Evolutionary conservation across 768 basidiomycete genomes (phyloP).

Genomic region (Termitomyces sp.): DNA sequence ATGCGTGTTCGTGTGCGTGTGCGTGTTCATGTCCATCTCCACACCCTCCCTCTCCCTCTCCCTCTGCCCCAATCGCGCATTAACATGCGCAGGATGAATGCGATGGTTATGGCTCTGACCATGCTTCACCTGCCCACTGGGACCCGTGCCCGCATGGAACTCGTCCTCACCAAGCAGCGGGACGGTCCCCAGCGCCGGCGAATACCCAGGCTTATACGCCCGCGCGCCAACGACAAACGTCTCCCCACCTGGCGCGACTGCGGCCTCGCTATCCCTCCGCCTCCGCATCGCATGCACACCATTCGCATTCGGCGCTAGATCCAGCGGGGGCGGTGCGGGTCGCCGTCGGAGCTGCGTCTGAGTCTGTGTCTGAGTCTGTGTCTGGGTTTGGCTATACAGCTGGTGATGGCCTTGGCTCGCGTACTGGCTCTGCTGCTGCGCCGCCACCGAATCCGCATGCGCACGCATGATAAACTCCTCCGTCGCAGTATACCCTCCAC

Average conservation of each 20-base stretch:
- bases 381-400: background rate
- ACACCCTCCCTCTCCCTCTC: background rate
- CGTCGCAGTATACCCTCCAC: constrained; percentile 58
- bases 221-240: constrained; percentile 17
- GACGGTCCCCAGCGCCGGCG: constrained; percentile 16
- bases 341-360: constrained; percentile 21
- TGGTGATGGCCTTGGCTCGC: background rate
- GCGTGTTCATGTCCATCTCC: constrained; percentile 7
- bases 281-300: constrained; percentile 8
- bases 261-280: constrained; percentile 13
- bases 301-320: constrained; percentile 13
- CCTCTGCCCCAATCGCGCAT: constrained; percentile 5
- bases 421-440: constrained; percentile 4
- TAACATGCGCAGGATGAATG: constrained; percentile 10
- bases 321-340: constrained; percentile 26
- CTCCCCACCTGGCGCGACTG: background rate
- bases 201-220: constrained; percentile 20
- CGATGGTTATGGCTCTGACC: constrained; percentile 8
- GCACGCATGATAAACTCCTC: constrained; percentile 66
- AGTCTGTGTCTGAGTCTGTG: background rate
- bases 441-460: constrained; percentile 22
- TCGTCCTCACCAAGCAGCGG: constrained; percentile 27
- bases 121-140: constrained; percentile 4
- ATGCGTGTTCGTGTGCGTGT: constrained; percentile 10
- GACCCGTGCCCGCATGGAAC: constrained; percentile 21